Percentiles rank a stretch among this genome's conserved stretches.
Conservation (phyloP, 306 rosid species). For the Rubus idaeus region DNA sequence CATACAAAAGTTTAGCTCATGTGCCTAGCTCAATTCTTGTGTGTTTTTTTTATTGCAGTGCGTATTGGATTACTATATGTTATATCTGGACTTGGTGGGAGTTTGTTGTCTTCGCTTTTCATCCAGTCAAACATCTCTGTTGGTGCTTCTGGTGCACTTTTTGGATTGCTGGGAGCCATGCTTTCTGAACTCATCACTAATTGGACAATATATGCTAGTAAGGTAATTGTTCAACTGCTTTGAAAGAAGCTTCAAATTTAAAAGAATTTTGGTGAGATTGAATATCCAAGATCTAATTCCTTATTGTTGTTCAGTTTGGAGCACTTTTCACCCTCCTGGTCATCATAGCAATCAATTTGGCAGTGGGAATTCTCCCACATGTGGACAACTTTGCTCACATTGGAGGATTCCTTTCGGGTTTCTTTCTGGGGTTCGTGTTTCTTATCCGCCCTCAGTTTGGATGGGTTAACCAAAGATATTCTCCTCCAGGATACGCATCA, state of each 20-base stretch:
- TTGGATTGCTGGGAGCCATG: slow-evolving; percentile 94
- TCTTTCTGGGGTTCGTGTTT: slow-evolving; percentile 92
- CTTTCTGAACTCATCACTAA: slow-evolving; percentile 95
- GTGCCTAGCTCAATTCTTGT: slow-evolving; percentile 13
- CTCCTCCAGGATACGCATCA: slow-evolving; percentile 38
- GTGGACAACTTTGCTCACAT: slow-evolving; percentile 97
- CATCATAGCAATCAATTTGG: slow-evolving; percentile 79
- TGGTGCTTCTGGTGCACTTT: slow-evolving; percentile 98
- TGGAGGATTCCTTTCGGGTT: slow-evolving; percentile 91
- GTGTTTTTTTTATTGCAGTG: slow-evolving; percentile 45
- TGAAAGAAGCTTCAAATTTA: not conserved
- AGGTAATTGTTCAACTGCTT: slow-evolving; percentile 49
- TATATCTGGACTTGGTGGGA: slow-evolving; percentile 93
- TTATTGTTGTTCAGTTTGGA: slow-evolving; percentile 47
- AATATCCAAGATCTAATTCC: not conserved
- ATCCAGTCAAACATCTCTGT: slow-evolving; percentile 85
- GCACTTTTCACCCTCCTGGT: slow-evolving; percentile 74
- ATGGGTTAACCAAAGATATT: slow-evolving; percentile 80
- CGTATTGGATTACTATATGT: slow-evolving; percentile 74
- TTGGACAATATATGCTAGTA: slow-evolving; percentile 81
- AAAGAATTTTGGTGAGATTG: not conserved
- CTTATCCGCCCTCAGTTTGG: slow-evolving; percentile 92
- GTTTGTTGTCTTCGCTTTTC: slow-evolving; percentile 82
- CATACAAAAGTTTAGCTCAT: slow-evolving; percentile 11
- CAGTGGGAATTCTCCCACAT: slow-evolving; percentile 92